phyloP scores from a whole-genome alignment of 2,329 filamentous ascomycete genomes.

The Calycina herbarum region DNA sequence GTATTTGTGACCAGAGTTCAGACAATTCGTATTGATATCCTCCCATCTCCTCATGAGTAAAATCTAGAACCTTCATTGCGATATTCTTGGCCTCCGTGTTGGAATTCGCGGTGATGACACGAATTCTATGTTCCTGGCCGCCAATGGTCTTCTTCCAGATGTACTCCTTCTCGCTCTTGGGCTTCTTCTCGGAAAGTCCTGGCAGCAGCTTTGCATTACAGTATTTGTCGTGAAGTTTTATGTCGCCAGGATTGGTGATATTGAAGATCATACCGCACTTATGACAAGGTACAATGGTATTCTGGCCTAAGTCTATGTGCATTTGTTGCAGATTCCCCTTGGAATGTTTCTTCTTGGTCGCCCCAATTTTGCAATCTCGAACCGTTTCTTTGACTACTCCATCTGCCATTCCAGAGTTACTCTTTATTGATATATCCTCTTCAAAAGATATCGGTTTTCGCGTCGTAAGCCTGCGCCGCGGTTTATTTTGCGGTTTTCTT shows the following conservation, averaged over 20 bases:
- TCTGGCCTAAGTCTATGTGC: constrained; percentile 22
- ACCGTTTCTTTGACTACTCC: background rate
- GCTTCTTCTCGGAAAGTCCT: background rate
- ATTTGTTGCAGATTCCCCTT: constrained; percentile 12
- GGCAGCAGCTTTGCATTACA: constrained; percentile 2
- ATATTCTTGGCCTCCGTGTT: constrained; percentile 5
- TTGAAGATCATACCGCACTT: constrained; percentile 26
- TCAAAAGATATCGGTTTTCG: constrained; percentile 12
- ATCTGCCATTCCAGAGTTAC: background rate
- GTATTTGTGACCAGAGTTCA: constrained; percentile 16
- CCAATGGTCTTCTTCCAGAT: constrained; percentile 9
- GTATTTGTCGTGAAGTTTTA: constrained; percentile 14
- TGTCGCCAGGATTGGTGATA: constrained; percentile 15
- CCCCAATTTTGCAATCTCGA: background rate
- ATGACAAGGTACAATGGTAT: constrained; percentile 16
- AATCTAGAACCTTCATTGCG: constrained; percentile 7
- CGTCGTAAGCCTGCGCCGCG: constrained; percentile 25
- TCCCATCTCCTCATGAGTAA: constrained; percentile 10
- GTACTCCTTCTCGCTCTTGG: constrained; percentile 1
- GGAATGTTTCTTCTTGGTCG: background rate
- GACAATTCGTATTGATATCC: constrained; percentile 6
- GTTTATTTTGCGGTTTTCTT: constrained; percentile 17
- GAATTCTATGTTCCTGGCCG: background rate
- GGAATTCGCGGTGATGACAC: constrained; percentile 7
- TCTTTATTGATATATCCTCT: background rate